Conservation (phyloP, 441 rosid genomes). For the Melastoma candidum region DNA sequence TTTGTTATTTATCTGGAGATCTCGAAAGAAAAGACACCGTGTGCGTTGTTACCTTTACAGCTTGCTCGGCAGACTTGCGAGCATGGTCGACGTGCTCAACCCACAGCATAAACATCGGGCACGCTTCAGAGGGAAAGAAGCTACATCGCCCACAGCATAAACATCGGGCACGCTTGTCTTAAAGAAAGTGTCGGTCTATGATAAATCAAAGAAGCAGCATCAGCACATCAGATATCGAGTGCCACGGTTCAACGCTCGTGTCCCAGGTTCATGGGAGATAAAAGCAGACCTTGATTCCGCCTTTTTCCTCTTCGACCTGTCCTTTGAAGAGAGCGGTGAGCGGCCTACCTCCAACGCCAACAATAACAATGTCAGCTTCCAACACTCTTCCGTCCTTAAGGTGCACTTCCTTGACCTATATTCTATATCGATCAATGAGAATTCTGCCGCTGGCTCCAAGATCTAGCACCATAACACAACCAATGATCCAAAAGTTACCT, state of each 20-base stretch:
- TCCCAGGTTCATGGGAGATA: too few relatives aligned
- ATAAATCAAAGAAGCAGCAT: background rate
- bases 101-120: slow-evolving; percentile 67
- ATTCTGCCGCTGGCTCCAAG: too few relatives aligned
- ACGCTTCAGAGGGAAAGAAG: slow-evolving; percentile 83
- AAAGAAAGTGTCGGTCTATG: slow-evolving; percentile 84
- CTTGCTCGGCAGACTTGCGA: slow-evolving; percentile 97
- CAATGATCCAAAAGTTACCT: slow-evolving; percentile 31
- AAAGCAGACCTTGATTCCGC: slow-evolving; percentile 80
- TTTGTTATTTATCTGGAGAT: too few relatives aligned
- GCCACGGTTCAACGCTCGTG: too few relatives aligned
- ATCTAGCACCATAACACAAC: background rate
- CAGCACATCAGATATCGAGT: background rate
- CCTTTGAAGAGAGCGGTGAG: slow-evolving; percentile 68
- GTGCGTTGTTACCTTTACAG: slow-evolving; percentile 63
- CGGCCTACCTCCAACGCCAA: slow-evolving; percentile 95
- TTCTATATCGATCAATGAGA: background rate
- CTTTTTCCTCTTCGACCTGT: slow-evolving; percentile 83
- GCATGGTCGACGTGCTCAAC: slow-evolving; percentile 99
- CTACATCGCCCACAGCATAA: slow-evolving; percentile 92
- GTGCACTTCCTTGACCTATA: slow-evolving; percentile 90
- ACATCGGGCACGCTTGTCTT: slow-evolving; percentile 75
- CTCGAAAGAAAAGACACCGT: background rate
- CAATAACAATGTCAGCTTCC: slow-evolving; percentile 93
- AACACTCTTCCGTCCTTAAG: slow-evolving; percentile 83